phyloP scores from a whole-genome alignment of 805 yeast species.

The Candida saitoana region DNA sequence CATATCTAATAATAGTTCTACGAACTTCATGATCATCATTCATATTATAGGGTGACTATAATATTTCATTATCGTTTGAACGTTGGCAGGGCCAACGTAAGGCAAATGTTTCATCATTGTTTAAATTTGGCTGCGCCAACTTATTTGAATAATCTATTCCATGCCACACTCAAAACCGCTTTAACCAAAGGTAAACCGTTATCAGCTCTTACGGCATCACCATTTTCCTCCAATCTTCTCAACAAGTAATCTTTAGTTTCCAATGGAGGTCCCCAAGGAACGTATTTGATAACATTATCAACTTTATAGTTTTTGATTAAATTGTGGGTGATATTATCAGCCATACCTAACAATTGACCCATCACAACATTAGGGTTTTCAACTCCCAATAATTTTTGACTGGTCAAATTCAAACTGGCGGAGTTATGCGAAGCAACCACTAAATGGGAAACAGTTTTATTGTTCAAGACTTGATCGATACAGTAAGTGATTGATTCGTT shows the following conservation, averaged over 20 bases:
- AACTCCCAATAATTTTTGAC: slow-evolving; percentile 42
- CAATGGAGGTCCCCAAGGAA: slow-evolving; percentile 95
- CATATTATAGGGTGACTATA: not conserved
- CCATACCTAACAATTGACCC: slow-evolving; percentile 94
- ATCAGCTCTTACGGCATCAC: slow-evolving; percentile 86
- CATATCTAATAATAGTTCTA: not conserved
- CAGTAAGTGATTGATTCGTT: slow-evolving; percentile 64
- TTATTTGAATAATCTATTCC: slow-evolving; percentile 19
- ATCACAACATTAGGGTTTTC: slow-evolving; percentile 50
- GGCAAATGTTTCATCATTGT: too few species aligned
- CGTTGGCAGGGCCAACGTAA: too few species aligned
- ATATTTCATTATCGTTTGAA: not conserved
- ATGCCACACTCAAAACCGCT: slow-evolving; percentile 37
- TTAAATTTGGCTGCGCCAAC: not conserved
- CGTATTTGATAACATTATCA: slow-evolving; percentile 83
- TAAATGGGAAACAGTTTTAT: slow-evolving; percentile 61
- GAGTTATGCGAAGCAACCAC: slow-evolving; percentile 91
- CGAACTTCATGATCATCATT: not conserved
- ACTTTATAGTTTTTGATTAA: slow-evolving; percentile 61
- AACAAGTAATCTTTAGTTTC: slow-evolving; percentile 88
- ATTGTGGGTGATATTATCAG: slow-evolving; percentile 80
- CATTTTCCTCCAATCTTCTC: slow-evolving; percentile 92
- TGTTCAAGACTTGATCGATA: slow-evolving; percentile 52
- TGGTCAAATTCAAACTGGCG: slow-evolving; percentile 69
- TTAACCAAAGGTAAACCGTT: slow-evolving; percentile 72